phyloP scores from a whole-genome alignment of 257 asterid genomes.

The Handroanthus guayacan region DNA sequence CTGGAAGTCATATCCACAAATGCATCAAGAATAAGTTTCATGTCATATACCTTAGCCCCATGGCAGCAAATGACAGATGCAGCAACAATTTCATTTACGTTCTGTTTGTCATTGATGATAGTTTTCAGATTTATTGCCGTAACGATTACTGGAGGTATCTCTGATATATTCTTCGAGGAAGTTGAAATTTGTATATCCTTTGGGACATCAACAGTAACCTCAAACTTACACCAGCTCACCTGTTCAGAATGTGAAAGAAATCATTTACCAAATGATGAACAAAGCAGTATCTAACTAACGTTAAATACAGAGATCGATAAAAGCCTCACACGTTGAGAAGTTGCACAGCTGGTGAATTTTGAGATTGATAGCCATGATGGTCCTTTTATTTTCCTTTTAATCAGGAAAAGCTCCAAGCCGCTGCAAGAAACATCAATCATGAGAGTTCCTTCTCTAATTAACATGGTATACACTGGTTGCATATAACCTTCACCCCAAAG shows the following conservation, averaged over 20 bases:
- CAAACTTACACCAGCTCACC: slow-evolving; percentile 99
- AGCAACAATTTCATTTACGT: slow-evolving; percentile 83
- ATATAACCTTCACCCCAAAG: slow-evolving; percentile 25
- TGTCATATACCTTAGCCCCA: slow-evolving; percentile 74
- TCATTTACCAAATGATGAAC: neutral
- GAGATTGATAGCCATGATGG: slow-evolving; percentile 95
- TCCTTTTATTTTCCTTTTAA: slow-evolving; percentile 90
- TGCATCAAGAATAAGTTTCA: slow-evolving; percentile 36
- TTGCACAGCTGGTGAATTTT: slow-evolving; percentile 69
- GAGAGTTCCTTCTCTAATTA: slow-evolving; percentile 26
- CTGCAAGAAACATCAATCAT: slow-evolving; percentile 53
- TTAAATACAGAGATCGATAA: slow-evolving; percentile 17
- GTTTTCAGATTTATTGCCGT: slow-evolving; percentile 90
- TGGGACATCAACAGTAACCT: slow-evolving; percentile 73
- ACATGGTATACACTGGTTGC: slow-evolving; percentile 21
- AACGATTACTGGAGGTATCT: slow-evolving; percentile 87
- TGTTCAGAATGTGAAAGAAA: slow-evolving; percentile 49
- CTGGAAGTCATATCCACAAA: slow-evolving; percentile 10
- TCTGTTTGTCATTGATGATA: slow-evolving; percentile 76
- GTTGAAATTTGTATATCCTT: slow-evolving; percentile 73
- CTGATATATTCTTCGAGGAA: slow-evolving; percentile 58
- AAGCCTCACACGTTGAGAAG: slow-evolving; percentile 72
- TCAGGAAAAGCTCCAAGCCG: slow-evolving; percentile 82
- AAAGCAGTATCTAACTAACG: slow-evolving; percentile 26
- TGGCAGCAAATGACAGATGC: slow-evolving; percentile 96